Conservation (phyloP, 371 early-diverging fungal genomes). For the Batkoa obscura region DNA sequence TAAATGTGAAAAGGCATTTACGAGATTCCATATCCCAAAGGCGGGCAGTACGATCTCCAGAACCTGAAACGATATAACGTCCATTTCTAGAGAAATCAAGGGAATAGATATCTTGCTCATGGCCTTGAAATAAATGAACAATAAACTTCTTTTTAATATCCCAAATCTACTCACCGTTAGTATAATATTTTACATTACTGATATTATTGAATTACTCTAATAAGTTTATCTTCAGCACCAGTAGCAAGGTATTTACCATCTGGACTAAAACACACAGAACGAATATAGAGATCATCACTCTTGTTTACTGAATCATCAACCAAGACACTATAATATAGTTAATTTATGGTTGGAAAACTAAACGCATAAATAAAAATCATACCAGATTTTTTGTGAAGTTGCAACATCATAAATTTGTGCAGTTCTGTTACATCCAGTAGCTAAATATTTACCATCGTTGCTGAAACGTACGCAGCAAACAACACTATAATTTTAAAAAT, state of each 20-base stretch:
- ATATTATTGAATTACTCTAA: conserved; percentile 63
- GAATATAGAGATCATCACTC: conserved; percentile 77
- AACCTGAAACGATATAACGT: conserved; percentile 75
- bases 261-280: conserved; percentile 92
- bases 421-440: conserved; percentile 86
- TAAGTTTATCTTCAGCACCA: conserved; percentile 92
- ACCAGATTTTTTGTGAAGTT: conserved; percentile 49
- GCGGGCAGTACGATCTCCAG: conserved; percentile 82
- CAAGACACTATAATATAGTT: conserved; percentile 29
- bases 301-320: conserved; percentile 53
- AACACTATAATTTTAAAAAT: conserved; percentile 28
- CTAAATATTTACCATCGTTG: conserved; percentile 74
- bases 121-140: conserved; percentile 55
- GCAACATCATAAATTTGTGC: conserved; percentile 75
- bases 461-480: conserved; percentile 96
- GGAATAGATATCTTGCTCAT: conserved; percentile 92
- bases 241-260: conserved; percentile 84
- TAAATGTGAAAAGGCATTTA: conserved; percentile 43
- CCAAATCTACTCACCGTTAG: conserved; percentile 36
- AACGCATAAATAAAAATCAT: conserved; percentile 11
- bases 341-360: too few species aligned
- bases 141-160: conserved; percentile 51
- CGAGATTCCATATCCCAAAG: conserved; percentile 75
- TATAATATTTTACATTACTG: neutral
- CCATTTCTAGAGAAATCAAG: conserved; percentile 92